A percentile compares a stretch with the other conserved stretches of the same genome.
Evolutionary conservation across 768 basidiomycete genomes (phyloP).

Genomic region (Mycena maculata): DNA sequence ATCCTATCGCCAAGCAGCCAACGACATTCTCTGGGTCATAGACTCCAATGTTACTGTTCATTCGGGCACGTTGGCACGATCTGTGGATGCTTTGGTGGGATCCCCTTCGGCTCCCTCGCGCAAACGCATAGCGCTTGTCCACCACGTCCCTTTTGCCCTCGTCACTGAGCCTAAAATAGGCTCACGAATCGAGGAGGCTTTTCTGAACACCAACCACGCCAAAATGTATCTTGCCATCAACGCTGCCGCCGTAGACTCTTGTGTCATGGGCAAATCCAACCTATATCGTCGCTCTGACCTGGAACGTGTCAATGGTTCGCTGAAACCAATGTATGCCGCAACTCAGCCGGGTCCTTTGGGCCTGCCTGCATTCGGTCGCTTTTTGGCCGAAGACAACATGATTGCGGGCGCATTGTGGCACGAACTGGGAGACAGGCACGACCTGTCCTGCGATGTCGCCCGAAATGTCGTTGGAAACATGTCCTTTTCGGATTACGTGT

Average conservation of each 20-base stretch:
- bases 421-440: constrained; percentile 88
- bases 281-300: constrained; percentile 92
- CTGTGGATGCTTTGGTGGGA: constrained; percentile 79
- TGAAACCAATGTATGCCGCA: constrained; percentile 57
- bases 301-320: constrained; percentile 75
- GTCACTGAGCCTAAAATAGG: constrained; percentile 79
- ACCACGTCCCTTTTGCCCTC: constrained; percentile 93
- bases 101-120: constrained; percentile 50
- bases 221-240: constrained; percentile 99
- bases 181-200: constrained; percentile 90
- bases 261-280: constrained; percentile 97
- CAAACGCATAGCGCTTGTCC: constrained; percentile 83
- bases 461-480: constrained; percentile 91
- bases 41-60: constrained; percentile 93
- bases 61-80: constrained; percentile 82
- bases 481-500: constrained; percentile 85
- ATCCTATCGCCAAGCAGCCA: constrained; percentile 80
- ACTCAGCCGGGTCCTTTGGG: constrained; percentile 57
- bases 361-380: constrained; percentile 84
- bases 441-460: constrained; percentile 91
- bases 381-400: constrained; percentile 98
- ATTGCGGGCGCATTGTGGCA: constrained; percentile 95
- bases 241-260: constrained; percentile 88
- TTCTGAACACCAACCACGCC: constrained; percentile 96
- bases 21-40: constrained; percentile 96